A percentile compares a stretch with the other conserved stretches of the same genome.
Evolutionary conservation across 805 yeast species (phyloP).

Genomic region (Debaryomyces maramus): DNA sequence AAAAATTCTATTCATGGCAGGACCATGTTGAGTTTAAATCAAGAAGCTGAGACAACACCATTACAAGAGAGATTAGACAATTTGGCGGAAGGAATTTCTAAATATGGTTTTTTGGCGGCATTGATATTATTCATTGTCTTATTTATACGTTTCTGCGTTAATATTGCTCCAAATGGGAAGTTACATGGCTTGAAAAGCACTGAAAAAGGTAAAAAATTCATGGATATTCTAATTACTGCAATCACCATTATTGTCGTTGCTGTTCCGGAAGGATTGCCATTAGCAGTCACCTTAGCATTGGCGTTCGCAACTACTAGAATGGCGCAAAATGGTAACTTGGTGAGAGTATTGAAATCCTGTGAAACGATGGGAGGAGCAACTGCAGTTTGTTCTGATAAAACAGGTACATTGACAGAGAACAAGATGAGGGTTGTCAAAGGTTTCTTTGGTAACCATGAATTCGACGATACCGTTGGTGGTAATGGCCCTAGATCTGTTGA

Average conservation of each 20-base stretch:
- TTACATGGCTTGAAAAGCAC: constrained; percentile 53
- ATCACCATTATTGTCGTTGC: constrained; percentile 95
- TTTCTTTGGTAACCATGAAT: constrained; percentile 54
- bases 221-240: constrained; percentile 85
- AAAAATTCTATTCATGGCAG: constrained; percentile 86
- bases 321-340: constrained; percentile 95
- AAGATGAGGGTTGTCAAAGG: constrained; percentile 88
- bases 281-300: constrained; percentile 93
- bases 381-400: constrained; percentile 94
- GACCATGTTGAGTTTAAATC: constrained; percentile 77
- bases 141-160: constrained; percentile 69
- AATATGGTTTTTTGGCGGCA: constrained; percentile 88
- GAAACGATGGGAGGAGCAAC: constrained; percentile 99
- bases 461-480: constrained; percentile 46
- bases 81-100: constrained; percentile 93
- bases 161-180: constrained; percentile 53
- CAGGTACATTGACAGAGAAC: constrained; percentile 95
- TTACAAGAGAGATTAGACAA: constrained; percentile 76
- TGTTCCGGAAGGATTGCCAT: constrained; percentile 98
- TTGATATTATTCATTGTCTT: constrained; percentile 75
- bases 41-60: constrained; percentile 84
- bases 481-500: constrained; percentile 22
- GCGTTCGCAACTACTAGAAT: constrained; percentile 98
- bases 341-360: constrained; percentile 89
- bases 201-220: constrained; percentile 78